Conservation (phyloP, 1,139 yeast genomes). For the Yamadazyma triangularis region DNA sequence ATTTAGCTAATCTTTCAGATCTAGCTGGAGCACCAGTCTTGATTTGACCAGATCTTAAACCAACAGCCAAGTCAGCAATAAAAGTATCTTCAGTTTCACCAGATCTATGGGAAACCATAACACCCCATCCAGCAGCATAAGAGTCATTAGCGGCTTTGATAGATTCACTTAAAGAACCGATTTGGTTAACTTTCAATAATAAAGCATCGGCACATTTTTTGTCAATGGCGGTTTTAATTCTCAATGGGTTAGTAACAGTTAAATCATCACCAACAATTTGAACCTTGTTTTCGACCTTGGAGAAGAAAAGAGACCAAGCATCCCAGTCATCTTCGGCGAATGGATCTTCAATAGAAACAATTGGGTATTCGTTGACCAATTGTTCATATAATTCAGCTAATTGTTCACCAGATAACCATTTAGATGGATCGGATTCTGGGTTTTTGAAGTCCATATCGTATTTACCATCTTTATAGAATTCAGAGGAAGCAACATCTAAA, state of each 20-base stretch:
- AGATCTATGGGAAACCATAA: slow-evolving; percentile 96
- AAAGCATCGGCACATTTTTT: slow-evolving; percentile 91
- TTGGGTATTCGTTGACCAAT: slow-evolving; percentile 85
- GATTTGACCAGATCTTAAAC: slow-evolving; percentile 95
- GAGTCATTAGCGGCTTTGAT: slow-evolving; percentile 91
- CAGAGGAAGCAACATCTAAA: slow-evolving; percentile 93
- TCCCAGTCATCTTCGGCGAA: slow-evolving; percentile 99
- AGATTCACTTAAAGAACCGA: slow-evolving; percentile 88
- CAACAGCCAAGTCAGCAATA: slow-evolving; percentile 95
- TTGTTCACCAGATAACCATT: slow-evolving; percentile 85
- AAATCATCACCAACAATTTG: slow-evolving; percentile 97
- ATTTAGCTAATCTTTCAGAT: slow-evolving; percentile 98
- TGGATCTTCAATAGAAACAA: slow-evolving; percentile 96
- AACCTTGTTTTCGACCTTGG: slow-evolving; percentile 59
- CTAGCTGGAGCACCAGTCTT: slow-evolving; percentile 99
- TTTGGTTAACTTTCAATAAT: slow-evolving; percentile 93
- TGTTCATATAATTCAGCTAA: slow-evolving; percentile 77
- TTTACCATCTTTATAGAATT: slow-evolving; percentile 91
- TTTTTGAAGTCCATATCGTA: slow-evolving; percentile 97
- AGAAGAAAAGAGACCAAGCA: slow-evolving; percentile 85
- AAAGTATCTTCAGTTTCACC: slow-evolving; percentile 99
- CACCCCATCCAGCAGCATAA: slow-evolving; percentile 93
- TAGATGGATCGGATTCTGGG: slow-evolving; percentile 81
- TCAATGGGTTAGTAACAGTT: slow-evolving; percentile 94
- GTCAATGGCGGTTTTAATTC: slow-evolving; percentile 92